Conservation (phyloP, 371 early-diverging fungal species). For the Syncephalastrum sp. region DNA sequence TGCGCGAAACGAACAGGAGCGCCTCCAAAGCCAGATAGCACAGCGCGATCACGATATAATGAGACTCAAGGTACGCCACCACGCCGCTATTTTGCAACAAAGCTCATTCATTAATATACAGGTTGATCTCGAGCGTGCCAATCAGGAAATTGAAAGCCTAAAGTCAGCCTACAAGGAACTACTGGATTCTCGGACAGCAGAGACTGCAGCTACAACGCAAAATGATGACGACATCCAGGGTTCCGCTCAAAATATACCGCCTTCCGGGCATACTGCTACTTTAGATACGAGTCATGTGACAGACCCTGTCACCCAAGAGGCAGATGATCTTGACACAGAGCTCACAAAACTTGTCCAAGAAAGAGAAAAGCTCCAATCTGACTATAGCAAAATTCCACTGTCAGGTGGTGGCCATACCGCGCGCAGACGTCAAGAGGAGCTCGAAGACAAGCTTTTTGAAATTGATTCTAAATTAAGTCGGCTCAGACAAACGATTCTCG, state of each 20-base stretch:
- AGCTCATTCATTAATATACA: slow-evolving; percentile 5
- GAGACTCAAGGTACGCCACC: slow-evolving; percentile 4
- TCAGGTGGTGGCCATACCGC: slow-evolving; percentile 54
- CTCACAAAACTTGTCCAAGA: slow-evolving; percentile 12
- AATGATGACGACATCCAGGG: too few species aligned
- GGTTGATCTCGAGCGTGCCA: slow-evolving; percentile 26
- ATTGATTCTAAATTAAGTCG: slow-evolving; percentile 34
- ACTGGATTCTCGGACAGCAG: too few species aligned
- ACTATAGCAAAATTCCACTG: slow-evolving; percentile 56
- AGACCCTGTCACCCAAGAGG: background rate
- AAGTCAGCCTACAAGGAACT: slow-evolving; percentile 8
- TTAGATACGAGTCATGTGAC: too few species aligned
- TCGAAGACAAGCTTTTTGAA: slow-evolving; percentile 52
- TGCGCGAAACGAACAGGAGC: slow-evolving; percentile 9
- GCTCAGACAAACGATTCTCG: too few species aligned
- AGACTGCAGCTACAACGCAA: too few species aligned
- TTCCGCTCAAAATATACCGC: too few species aligned
- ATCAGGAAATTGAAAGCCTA: slow-evolving; percentile 30
- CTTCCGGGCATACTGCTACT: too few species aligned
- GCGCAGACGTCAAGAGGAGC: slow-evolving; percentile 53
- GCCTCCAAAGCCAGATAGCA: slow-evolving; percentile 1
- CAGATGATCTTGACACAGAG: slow-evolving; percentile 7
- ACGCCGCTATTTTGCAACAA: too few species aligned
- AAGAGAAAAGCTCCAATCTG: slow-evolving; percentile 42
- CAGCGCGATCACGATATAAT: slow-evolving; percentile 10